Conservation (phyloP, 495 filamentous ascomycete genomes). For the Durotheca rogersii region DNA sequence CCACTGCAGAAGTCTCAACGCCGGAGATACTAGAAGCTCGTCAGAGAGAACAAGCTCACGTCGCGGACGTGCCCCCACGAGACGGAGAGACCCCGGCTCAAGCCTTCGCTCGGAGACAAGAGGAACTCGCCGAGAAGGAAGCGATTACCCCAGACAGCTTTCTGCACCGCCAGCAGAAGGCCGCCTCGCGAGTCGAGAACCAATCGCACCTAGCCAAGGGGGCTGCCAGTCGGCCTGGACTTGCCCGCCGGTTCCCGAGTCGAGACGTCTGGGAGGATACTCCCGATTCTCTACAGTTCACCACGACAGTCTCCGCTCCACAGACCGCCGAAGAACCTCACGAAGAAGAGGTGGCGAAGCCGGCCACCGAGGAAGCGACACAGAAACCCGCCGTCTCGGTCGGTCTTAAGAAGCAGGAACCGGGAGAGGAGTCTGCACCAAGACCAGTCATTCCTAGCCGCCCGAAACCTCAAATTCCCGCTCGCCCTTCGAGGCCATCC, state of each 20-base stretch:
- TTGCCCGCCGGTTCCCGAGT: slow-evolving; percentile 83
- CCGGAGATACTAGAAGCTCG: slow-evolving; percentile 63
- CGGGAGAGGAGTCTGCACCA: slow-evolving; percentile 43
- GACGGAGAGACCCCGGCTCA: slow-evolving; percentile 52
- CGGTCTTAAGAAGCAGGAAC: slow-evolving; percentile 46
- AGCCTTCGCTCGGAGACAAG: slow-evolving; percentile 55
- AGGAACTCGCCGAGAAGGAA: slow-evolving; percentile 56
- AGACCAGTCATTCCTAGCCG: slow-evolving; percentile 54
- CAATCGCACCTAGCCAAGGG: slow-evolving; percentile 45
- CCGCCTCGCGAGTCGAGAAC: slow-evolving; percentile 47
- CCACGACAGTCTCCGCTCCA: slow-evolving; percentile 72
- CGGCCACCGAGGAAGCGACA: slow-evolving; percentile 36
- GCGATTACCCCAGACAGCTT: slow-evolving; percentile 42
- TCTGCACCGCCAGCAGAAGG: slow-evolving; percentile 49
- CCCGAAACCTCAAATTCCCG: slow-evolving; percentile 79
- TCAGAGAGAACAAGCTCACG: slow-evolving; percentile 19
- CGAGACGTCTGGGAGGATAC: slow-evolving; percentile 96
- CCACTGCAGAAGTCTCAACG: slow-evolving; percentile 80
- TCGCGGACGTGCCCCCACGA: slow-evolving; percentile 29
- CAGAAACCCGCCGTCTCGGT: slow-evolving; percentile 48
- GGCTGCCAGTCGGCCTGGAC: slow-evolving; percentile 43
- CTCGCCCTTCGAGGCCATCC: slow-evolving; percentile 61
- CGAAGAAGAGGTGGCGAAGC: slow-evolving; percentile 33
- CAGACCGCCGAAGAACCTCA: slow-evolving; percentile 53
- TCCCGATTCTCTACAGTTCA: slow-evolving; percentile 76